These are phyloP conservation scores for Diaporthe ampelina DNA, from an alignment of 2,329 filamentous ascomycete genomes.

Conservation along the genomic window DNA sequence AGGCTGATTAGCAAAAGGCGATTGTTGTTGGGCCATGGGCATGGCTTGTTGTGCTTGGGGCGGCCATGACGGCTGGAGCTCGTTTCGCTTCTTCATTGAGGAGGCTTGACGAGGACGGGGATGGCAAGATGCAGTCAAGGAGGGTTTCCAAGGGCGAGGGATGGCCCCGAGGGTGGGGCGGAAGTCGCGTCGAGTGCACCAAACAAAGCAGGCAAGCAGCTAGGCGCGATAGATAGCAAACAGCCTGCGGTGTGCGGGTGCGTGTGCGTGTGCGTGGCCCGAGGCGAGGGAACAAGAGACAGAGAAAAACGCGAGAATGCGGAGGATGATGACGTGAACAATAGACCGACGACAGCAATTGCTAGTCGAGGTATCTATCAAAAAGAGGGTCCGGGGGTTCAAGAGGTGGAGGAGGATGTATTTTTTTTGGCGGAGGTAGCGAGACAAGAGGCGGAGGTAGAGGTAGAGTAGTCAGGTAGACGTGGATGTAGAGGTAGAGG, in stretches of 20 bases:
- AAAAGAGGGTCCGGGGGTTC: not conserved
- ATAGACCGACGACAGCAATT: constrained; percentile 29
- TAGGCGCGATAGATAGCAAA: constrained; percentile 11
- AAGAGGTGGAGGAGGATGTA: not conserved
- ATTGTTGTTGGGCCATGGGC: constrained; percentile 47
- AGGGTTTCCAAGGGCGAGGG: not conserved
- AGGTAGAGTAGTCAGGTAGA: constrained; percentile 33
- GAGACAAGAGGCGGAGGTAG: constrained; percentile 36
- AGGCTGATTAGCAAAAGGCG: constrained; percentile 53
- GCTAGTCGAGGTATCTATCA: constrained; percentile 34
- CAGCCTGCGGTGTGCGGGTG: constrained; percentile 1
- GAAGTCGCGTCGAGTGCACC: constrained; percentile 33
- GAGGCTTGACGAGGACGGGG: constrained; percentile 16
- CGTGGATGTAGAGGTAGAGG: not conserved
- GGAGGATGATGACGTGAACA: constrained; percentile 37
- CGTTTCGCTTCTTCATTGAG: constrained; percentile 46
- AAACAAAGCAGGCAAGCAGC: constrained; percentile 33
- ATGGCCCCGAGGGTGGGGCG: constrained; percentile 25
- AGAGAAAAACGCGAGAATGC: constrained; percentile 35
- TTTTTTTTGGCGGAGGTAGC: constrained; percentile 31
- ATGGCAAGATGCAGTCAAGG: not conserved
- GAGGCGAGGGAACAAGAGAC: not conserved
- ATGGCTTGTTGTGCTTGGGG: constrained; percentile 48
- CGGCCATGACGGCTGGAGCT: constrained; percentile 49
- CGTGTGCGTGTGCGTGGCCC: not conserved